A percentile compares a stretch with the other conserved stretches of the same genome.
Evolutionary conservation across 331 rosid species (phyloP).

Genomic region (Phaseolus coccineus): DNA sequence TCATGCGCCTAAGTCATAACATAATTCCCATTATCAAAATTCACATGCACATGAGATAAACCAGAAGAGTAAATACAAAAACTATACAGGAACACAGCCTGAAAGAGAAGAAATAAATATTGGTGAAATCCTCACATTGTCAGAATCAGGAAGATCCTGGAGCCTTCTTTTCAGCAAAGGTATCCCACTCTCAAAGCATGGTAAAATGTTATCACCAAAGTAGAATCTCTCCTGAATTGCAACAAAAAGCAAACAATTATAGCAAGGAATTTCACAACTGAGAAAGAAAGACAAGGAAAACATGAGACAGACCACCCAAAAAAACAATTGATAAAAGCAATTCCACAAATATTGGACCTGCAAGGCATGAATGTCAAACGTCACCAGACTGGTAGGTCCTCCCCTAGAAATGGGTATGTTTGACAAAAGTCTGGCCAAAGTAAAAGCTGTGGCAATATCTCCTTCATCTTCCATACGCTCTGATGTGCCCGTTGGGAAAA

Average conservation of each 20-base stretch:
- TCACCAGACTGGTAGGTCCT: slow-evolving; percentile 94
- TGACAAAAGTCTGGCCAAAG: slow-evolving; percentile 91
- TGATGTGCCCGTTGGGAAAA: slow-evolving; percentile 94
- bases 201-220: slow-evolving; percentile 95
- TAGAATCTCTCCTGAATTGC: slow-evolving; percentile 87
- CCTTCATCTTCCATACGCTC: slow-evolving; percentile 99
- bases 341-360: slow-evolving; percentile 63
- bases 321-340: slow-evolving; percentile 39
- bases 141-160: slow-evolving; percentile 92
- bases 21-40: slow-evolving; percentile 19
- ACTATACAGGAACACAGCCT: neutral
- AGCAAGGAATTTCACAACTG: slow-evolving; percentile 19
- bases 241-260: slow-evolving; percentile 31
- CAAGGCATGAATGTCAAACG: slow-evolving; percentile 96
- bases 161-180: slow-evolving; percentile 90
- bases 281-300: slow-evolving; percentile 20
- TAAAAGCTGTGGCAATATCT: slow-evolving; percentile 96
- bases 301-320: neutral
- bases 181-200: slow-evolving; percentile 98
- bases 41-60: slow-evolving; percentile 14
- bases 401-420: slow-evolving; percentile 97
- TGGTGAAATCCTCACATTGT: slow-evolving; percentile 64
- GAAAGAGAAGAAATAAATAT: slow-evolving; percentile 16
- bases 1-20: neutral
- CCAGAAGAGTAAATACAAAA: neutral